Evolutionary conservation across 2,329 filamentous ascomycete species (phyloP).

Genomic region (Fusarium pininemorale): DNA sequence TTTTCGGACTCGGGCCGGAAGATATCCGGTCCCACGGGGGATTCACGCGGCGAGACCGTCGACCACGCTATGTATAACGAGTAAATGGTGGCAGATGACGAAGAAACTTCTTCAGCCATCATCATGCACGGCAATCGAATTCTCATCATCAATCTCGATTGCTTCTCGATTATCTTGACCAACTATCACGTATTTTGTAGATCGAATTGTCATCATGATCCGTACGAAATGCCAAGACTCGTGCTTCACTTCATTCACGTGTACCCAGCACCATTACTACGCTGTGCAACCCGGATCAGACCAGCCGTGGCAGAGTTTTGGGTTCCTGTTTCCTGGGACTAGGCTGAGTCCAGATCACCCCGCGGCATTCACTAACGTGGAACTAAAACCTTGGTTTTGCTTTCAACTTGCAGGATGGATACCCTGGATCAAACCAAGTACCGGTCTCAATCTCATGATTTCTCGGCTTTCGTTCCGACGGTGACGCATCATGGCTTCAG

Average conservation of each 20-base stretch:
- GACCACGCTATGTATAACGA: not conserved
- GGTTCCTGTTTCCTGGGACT: constrained; percentile 5
- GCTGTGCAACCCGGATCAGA: not conserved
- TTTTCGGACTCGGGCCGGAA: constrained; percentile 1
- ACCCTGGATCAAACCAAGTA: constrained; percentile 7
- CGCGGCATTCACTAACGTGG: constrained; percentile 31
- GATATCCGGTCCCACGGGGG: constrained; percentile 1
- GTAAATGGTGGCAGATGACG: not conserved
- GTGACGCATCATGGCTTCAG: not conserved
- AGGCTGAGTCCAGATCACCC: constrained; percentile 24
- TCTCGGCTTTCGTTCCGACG: constrained; percentile 5
- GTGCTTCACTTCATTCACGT: not conserved
- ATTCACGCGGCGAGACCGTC: constrained; percentile 2
- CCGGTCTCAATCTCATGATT: not conserved
- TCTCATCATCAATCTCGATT: constrained; percentile 11
- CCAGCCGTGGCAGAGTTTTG: constrained; percentile 14
- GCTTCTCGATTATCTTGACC: not conserved
- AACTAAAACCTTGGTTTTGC: constrained; percentile 10
- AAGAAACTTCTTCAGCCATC: not conserved
- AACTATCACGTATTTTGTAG: constrained; percentile 1
- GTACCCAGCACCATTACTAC: not conserved
- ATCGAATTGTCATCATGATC: constrained; percentile 10
- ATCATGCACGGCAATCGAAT: constrained; percentile 4
- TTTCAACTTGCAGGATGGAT: not conserved
- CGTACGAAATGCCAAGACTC: not conserved